These are phyloP conservation scores for Camelina laxa DNA, from an alignment of 345 rosid genomes.

Conservation along the genomic window DNA sequence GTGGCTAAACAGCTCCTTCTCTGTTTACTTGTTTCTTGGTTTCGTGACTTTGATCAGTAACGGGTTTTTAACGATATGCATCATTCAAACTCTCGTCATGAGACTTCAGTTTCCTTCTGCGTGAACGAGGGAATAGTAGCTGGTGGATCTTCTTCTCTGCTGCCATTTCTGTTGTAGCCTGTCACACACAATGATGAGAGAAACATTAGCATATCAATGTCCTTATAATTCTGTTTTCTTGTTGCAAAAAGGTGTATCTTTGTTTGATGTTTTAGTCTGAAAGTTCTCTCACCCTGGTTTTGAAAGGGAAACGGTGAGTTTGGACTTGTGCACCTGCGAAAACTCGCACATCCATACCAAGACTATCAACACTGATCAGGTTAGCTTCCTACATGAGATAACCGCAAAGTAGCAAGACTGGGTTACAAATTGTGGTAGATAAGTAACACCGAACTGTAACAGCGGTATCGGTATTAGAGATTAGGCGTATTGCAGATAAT, in stretches of 20 bases:
- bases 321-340: constrained; percentile 68
- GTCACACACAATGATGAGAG: constrained; percentile 29
- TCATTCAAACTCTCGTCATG: constrained; percentile 50
- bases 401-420: constrained; percentile 9
- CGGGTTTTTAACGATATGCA: not conserved
- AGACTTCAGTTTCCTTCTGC: constrained; percentile 70
- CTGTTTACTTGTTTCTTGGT: constrained; percentile 12
- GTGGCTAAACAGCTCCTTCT: constrained; percentile 32
- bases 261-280: constrained; percentile 20
- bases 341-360: constrained; percentile 89
- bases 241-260: not conserved
- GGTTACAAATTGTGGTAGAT: not conserved
- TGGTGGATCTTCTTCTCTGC: constrained; percentile 91
- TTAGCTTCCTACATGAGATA: constrained; percentile 60
- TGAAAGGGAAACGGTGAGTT: constrained; percentile 96
- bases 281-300: constrained; percentile 57
- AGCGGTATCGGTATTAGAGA: not conserved
- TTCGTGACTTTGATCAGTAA: constrained; percentile 10
- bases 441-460: not conserved
- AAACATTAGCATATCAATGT: constrained; percentile 15
- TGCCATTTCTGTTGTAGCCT: constrained; percentile 73
- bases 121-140: constrained; percentile 79
- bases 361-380: constrained; percentile 86
- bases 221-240: constrained; percentile 13
- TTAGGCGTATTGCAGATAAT: not conserved